Base-by-base conservation (phyloP, 139 green algal species). In the Chlamydomonas eustigma region DNA sequence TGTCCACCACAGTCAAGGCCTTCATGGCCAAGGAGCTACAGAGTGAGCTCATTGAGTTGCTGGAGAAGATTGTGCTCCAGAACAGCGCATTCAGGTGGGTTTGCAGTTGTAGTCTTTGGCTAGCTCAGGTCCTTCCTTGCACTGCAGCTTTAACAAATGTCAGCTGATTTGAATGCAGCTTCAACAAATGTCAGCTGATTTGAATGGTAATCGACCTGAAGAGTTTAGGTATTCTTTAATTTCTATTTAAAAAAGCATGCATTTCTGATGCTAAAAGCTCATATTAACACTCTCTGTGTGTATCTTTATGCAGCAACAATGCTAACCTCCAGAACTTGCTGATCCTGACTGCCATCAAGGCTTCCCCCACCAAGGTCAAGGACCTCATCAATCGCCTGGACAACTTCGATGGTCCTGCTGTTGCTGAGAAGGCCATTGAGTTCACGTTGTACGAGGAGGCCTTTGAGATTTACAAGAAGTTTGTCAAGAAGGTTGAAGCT, bases 31-130 rank as follows among this genome's bases (percentile, higher is more conserved):
- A 91, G 32, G 93, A 96, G 78, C 87, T 99, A 86, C 94, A 97
- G 78, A 74, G 89, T 25, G 94, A 98, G 89, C 91, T 99, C 28
- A 99, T 99, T 51, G 95, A 99, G 88, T 89, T 99, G 80, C 91
- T 99, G 78, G 96, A 99, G 90, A 99, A 99, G 94, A 99, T 99
- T 76, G 96, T 99, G 78, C 90, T 99, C 63, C 94, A 98, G 85
- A 97, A 97, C 89, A 92, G 82, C 44, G 91, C 91, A 37, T 99
- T 99, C 91, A 92, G 44, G 44, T 58, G 44, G 44, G 44, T 28
- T 28, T 12, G 44, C 12, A 18, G 44, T 28, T 58, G 44, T 12
- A 58, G 12, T 18, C 12, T 18, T 58, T 28, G 44, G 44, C 12
- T 58, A 18, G 44, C 44, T 58, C n/a, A n/a, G n/a, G n/a, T n/a